Evolutionary conservation across 768 basidiomycete species (phyloP).

Genomic region (Paxillus involutus): DNA sequence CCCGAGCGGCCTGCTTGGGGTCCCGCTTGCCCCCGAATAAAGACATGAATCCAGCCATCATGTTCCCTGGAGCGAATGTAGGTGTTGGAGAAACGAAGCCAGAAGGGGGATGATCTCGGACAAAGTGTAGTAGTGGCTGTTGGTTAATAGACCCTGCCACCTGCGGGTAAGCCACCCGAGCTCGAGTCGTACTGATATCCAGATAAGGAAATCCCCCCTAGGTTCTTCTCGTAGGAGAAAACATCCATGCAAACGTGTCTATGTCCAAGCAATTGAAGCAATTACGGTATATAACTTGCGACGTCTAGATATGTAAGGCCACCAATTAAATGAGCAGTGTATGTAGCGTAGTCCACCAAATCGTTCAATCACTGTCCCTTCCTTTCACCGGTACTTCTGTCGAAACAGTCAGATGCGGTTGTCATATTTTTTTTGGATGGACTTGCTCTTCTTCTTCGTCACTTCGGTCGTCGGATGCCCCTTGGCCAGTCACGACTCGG

Average conservation of each 20-base stretch:
- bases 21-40: conserved; percentile 87
- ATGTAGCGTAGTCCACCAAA: conserved; percentile 26
- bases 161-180: conserved; percentile 13
- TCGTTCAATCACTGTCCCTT: conserved; percentile 26
- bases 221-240: too few relatives aligned
- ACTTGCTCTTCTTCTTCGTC: conserved; percentile 71
- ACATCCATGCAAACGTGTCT: background rate
- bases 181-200: conserved; percentile 8
- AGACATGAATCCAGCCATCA: conserved; percentile 81
- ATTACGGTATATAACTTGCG: conserved; percentile 29
- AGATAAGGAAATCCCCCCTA: conserved; percentile 28
- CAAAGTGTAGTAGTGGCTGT: too few relatives aligned
- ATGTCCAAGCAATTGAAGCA: conserved; percentile 6
- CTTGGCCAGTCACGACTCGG: conserved; percentile 69
- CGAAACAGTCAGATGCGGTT: conserved; percentile 10
- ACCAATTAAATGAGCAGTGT: conserved; percentile 22
- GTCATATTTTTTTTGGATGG: background rate
- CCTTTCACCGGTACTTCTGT: conserved; percentile 14
- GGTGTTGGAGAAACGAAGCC: background rate
- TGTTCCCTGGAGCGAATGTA: conserved; percentile 23
- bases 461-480: conserved; percentile 82
- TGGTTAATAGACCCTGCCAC: too few relatives aligned
- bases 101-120: background rate
- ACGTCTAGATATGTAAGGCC: conserved; percentile 28
- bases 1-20: conserved; percentile 80